Evolutionary conservation across 257 asterid genomes (phyloP).

Genomic region (Penstemon newberryi): DNA sequence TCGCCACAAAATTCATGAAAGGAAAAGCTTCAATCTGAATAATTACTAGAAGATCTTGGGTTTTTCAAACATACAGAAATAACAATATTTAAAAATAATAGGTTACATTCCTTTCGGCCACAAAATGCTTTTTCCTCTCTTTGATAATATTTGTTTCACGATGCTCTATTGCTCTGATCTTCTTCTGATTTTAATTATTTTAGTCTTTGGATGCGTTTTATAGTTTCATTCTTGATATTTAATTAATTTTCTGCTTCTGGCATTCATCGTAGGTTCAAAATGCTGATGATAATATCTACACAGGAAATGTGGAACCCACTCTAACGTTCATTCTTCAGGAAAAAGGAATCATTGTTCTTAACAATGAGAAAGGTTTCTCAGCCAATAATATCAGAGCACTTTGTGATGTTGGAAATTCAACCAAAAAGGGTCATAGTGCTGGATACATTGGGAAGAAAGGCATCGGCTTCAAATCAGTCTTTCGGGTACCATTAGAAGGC

Average conservation of each 20-base stretch:
- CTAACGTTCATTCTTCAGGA: constrained; percentile 82
- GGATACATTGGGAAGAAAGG: constrained; percentile 99
- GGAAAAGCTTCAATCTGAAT: neutral
- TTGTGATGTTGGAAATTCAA: constrained; percentile 95
- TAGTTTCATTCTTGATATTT: constrained; percentile 20
- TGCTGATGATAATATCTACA: constrained; percentile 93
- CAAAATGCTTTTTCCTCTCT: neutral
- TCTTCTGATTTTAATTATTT: neutral
- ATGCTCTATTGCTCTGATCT: neutral
- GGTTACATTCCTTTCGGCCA: neutral
- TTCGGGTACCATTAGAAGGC: constrained; percentile 64
- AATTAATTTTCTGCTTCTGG: constrained; percentile 13
- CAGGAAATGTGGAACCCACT: constrained; percentile 74
- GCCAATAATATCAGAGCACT: constrained; percentile 82
- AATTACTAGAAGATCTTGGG: neutral
- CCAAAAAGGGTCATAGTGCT: constrained; percentile 61
- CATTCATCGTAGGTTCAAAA: constrained; percentile 71
- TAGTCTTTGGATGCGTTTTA: neutral
- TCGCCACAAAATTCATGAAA: neutral
- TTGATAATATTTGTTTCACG: neutral
- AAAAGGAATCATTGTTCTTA: constrained; percentile 67
- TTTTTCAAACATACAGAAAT: neutral
- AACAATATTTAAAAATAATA: neutral
- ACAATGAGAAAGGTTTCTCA: constrained; percentile 87
- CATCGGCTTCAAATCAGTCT: constrained; percentile 98